Evolutionary conservation across 129 eudicot species (phyloP).

Genomic region (Cynara cardunculus): DNA sequence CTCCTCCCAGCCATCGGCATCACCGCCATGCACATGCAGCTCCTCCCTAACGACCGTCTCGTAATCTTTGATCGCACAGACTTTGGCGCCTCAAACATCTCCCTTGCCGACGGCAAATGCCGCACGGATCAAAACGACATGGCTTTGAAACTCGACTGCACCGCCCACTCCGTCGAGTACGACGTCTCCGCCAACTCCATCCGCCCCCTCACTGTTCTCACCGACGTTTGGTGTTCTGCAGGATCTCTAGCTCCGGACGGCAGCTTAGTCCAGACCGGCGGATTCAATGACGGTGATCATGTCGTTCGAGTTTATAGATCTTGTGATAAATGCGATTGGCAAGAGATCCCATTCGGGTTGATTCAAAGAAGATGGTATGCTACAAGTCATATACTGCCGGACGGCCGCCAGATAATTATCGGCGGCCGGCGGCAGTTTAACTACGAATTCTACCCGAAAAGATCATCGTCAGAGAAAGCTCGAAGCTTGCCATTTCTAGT

Average conservation of each 20-base stretch:
- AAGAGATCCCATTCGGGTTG: conserved; percentile 33
- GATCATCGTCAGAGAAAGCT: neutral
- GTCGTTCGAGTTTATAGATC: conserved; percentile 43
- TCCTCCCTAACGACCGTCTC: conserved; percentile 59
- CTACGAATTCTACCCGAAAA: conserved; percentile 67
- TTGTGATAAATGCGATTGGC: conserved; percentile 58
- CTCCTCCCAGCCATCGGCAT: conserved; percentile 48
- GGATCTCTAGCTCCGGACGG: conserved; percentile 55
- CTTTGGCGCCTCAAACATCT: conserved; percentile 62
- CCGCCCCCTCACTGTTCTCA: conserved; percentile 57
- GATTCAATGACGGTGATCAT: conserved; percentile 62
- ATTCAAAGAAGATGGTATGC: conserved; percentile 61
- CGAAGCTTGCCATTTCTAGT: conserved; percentile 38
- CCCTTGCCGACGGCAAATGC: conserved; percentile 49
- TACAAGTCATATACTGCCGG: conserved; percentile 57
- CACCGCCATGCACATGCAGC: conserved; percentile 97
- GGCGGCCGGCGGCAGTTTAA: conserved; percentile 67
- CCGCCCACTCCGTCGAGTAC: conserved; percentile 79
- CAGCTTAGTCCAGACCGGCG: conserved; percentile 58
- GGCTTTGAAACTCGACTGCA: conserved; percentile 46
- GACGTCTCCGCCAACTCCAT: conserved; percentile 40
- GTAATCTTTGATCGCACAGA: conserved; percentile 72
- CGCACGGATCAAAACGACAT: conserved; percentile 36
- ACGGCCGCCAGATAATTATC: conserved; percentile 57
- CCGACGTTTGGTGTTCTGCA: conserved; percentile 80